A percentile compares a stretch with the other conserved stretches of the same genome.
phyloP scores from a whole-genome alignment of 352 stramenopile genomes.

The Pythium brachiatum region DNA sequence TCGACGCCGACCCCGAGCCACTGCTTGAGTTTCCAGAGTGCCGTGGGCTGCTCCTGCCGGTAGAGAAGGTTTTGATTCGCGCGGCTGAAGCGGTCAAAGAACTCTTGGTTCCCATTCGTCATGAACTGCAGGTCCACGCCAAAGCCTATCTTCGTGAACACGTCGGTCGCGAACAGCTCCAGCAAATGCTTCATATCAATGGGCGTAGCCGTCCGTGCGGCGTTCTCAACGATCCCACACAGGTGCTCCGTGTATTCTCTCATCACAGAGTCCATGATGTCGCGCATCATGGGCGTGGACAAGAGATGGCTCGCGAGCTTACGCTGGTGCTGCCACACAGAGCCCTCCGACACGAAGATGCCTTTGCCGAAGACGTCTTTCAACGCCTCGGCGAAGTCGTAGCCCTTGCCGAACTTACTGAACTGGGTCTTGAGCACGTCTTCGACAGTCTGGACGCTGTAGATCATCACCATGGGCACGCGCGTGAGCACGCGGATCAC shows the following conservation, averaged over 20 bases:
- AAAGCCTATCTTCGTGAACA: constrained; percentile 61
- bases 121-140: constrained; percentile 28
- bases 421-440: constrained; percentile 57
- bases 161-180: constrained; percentile 57
- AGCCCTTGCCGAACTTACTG: constrained; percentile 63
- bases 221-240: constrained; percentile 22
- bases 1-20: constrained; percentile 35
- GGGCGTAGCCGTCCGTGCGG: not conserved
- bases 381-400: constrained; percentile 31
- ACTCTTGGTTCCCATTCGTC: constrained; percentile 1
- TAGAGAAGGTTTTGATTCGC: constrained; percentile 14
- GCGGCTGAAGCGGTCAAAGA: constrained; percentile 12
- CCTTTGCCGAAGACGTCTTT: constrained; percentile 60
- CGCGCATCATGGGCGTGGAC: constrained; percentile 48
- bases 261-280: constrained; percentile 40
- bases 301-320: constrained; percentile 87
- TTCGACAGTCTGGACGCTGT: constrained; percentile 34
- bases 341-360: constrained; percentile 45
- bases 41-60: constrained; percentile 25
- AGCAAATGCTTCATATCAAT: constrained; percentile 50
- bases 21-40: constrained; percentile 42
- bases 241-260: constrained; percentile 31
- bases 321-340: constrained; percentile 57
- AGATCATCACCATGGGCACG: constrained; percentile 35
- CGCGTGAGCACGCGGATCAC: constrained; percentile 33